A percentile compares a stretch with the other conserved stretches of the same genome.
These are phyloP conservation scores for Colletotrichum phormii DNA, from an alignment of 2,329 filamentous ascomycete species.

Conservation along the genomic window DNA sequence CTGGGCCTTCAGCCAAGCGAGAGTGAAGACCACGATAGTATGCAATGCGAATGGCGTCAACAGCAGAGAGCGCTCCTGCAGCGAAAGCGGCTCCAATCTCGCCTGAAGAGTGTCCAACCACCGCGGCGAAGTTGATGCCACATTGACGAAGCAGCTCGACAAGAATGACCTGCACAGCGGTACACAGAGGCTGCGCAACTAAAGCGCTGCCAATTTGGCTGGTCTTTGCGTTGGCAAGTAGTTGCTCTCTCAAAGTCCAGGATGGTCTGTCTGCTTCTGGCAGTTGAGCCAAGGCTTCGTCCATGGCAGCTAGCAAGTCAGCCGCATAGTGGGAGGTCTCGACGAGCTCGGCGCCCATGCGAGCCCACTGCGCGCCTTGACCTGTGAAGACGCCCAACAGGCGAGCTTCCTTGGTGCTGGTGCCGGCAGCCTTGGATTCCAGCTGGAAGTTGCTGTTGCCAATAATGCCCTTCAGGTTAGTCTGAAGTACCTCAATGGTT, in stretches of 20 bases:
- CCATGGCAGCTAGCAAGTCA: constrained; percentile 38
- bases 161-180: constrained; percentile 45
- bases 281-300: constrained; percentile 37
- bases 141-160: constrained; percentile 44
- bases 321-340: constrained; percentile 24
- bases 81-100: constrained; percentile 64
- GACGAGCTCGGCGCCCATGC: constrained; percentile 41
- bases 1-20: constrained; percentile 10
- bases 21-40: constrained; percentile 37
- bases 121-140: constrained; percentile 48
- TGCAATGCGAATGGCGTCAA: constrained; percentile 41
- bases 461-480: background rate
- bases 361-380: constrained; percentile 47
- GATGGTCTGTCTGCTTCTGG: constrained; percentile 39
- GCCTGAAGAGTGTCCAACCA: constrained; percentile 62
- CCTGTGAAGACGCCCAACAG: constrained; percentile 46
- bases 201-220: constrained; percentile 38
- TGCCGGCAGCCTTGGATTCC: background rate
- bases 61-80: constrained; percentile 51
- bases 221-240: constrained; percentile 33
- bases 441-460: constrained; percentile 7
- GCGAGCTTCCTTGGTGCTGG: background rate
- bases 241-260: constrained; percentile 44
- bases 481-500: background rate
- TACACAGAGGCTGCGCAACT: constrained; percentile 47